These are phyloP conservation scores for Fusarium succisae DNA, from an alignment of 2,329 filamentous ascomycete species.

Conservation along the genomic window DNA sequence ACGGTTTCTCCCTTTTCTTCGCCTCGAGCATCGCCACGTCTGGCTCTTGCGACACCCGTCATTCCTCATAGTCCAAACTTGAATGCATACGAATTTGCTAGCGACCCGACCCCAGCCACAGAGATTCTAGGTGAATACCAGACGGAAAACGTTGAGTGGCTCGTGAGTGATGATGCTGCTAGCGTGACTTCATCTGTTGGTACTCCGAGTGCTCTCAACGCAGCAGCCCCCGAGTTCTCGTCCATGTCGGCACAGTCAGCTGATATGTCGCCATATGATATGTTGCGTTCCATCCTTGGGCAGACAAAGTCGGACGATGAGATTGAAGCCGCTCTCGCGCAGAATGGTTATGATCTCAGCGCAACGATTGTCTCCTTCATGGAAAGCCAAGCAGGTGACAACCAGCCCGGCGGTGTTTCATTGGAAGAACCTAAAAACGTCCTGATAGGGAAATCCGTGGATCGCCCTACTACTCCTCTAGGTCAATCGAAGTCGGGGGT, in stretches of 20 bases:
- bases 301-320: conserved; percentile 92
- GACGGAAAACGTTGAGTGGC: conserved; percentile 95
- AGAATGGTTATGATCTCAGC: conserved; percentile 91
- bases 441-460: conserved; percentile 90
- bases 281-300: conserved; percentile 92
- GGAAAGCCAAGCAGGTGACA: conserved; percentile 65
- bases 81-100: conserved; percentile 94
- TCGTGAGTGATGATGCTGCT: conserved; percentile 87
- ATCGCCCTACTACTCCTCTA: conserved; percentile 80
- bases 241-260: conserved; percentile 69
- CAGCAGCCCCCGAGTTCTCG: conserved; percentile 81
- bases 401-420: conserved; percentile 46
- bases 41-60: conserved; percentile 86
- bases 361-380: conserved; percentile 91
- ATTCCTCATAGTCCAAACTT: conserved; percentile 95
- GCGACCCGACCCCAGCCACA: conserved; percentile 79
- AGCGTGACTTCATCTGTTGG: conserved; percentile 80
- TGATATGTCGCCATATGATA: conserved; percentile 98
- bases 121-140: conserved; percentile 93
- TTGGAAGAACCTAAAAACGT: conserved; percentile 70
- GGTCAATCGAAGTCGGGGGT: conserved; percentile 83
- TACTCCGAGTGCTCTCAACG: conserved; percentile 76
- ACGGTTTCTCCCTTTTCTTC: conserved; percentile 92
- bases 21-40: conserved; percentile 88
- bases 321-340: conserved; percentile 88